phyloP scores from a whole-genome alignment of 805 yeast genomes.

The Kuraishia capsulata region DNA sequence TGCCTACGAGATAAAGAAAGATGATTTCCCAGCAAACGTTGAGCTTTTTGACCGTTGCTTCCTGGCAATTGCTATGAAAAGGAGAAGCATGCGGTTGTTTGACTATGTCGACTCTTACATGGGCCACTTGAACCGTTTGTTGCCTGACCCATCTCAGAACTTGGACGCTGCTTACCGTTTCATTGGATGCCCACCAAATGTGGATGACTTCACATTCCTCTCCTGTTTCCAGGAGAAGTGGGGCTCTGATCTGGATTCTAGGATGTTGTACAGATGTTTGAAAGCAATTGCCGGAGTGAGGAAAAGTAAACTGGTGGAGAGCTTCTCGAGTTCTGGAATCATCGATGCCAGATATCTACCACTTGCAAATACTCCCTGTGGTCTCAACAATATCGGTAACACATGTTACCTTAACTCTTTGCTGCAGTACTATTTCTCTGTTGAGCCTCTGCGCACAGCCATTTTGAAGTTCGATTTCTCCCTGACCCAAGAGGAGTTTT shows the following conservation, averaged over 20 bases:
- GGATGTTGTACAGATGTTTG: conserved; percentile 49
- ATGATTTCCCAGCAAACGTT: conserved; percentile 38
- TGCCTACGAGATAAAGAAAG: conserved; percentile 57
- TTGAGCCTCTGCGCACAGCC: conserved; percentile 68
- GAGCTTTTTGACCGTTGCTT: conserved; percentile 43
- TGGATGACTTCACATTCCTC: conserved; percentile 50
- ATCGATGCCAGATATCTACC: conserved; percentile 53
- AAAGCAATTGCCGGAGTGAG: conserved; percentile 43
- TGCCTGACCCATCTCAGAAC: neutral
- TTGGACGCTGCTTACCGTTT: conserved; percentile 34
- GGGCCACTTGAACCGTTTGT: conserved; percentile 16
- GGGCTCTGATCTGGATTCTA: conserved; percentile 37
- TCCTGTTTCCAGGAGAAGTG: conserved; percentile 39
- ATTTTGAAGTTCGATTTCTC: conserved; percentile 41
- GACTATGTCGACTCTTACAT: conserved; percentile 40
- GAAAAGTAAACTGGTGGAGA: conserved; percentile 44
- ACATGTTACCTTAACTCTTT: conserved; percentile 91
- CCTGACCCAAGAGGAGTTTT: conserved; percentile 13
- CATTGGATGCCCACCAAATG: conserved; percentile 39
- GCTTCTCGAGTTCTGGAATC: conserved; percentile 53
- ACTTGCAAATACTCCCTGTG: conserved; percentile 75
- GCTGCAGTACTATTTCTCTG: conserved; percentile 81
- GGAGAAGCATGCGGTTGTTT: conserved; percentile 51
- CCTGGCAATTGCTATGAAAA: conserved; percentile 47
- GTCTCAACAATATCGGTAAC: conserved; percentile 89